Base-by-base conservation (phyloP, 2,329 filamentous ascomycete species). In the Periconia sp. region DNA sequence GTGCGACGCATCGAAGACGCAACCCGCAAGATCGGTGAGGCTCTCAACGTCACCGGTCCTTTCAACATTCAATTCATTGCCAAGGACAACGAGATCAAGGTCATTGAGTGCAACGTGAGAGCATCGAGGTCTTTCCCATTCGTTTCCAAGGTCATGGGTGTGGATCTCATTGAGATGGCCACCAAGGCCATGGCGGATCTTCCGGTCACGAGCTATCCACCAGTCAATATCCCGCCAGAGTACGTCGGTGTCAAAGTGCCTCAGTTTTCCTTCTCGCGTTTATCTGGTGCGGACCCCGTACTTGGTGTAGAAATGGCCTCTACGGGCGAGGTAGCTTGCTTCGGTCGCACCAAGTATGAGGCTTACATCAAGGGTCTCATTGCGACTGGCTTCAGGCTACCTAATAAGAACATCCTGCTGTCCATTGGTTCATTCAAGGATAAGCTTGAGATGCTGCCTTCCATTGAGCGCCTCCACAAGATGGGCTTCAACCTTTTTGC, bases 61-160 rank as follows among this genome's bases (percentile, higher is more conserved):
- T 96, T 88, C 82, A 99, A 99, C 75, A 99, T 99, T 52, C 94
- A 99, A 70, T 97, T 99, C 77, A 99, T 99, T 63, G 94, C 94
- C 62, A 97, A 97, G 78, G 92, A 97, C 71, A 97, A 97, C 69
- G 92, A 97, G 57, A 97, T 99, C 79, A 97, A 97, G 79, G 94
- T 99, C 56, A 99, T 99, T 54, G 94, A 99, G 76, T 97, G 94
- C 75, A 99, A 99, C 64, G 94, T 97, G 48, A 87, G 94, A 52
- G 94, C 94, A 12, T 96, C 94, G 32, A 84, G 94, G 54, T 97
- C 92, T 1, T 96, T 96, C 80, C 94, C 94, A 49, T 99, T 99
- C 66, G 92, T 97, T 12, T 96, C 92, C 54, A 99, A 99, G 79
- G 90, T 95, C 56, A 97, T 96, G 89, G 92, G 92, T 37, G 89